Percentiles rank a stretch among this genome's conserved stretches.
phyloP scores from a whole-genome alignment of 2,329 filamentous ascomycete genomes.

The Neopestalotiopsis sp. region DNA sequence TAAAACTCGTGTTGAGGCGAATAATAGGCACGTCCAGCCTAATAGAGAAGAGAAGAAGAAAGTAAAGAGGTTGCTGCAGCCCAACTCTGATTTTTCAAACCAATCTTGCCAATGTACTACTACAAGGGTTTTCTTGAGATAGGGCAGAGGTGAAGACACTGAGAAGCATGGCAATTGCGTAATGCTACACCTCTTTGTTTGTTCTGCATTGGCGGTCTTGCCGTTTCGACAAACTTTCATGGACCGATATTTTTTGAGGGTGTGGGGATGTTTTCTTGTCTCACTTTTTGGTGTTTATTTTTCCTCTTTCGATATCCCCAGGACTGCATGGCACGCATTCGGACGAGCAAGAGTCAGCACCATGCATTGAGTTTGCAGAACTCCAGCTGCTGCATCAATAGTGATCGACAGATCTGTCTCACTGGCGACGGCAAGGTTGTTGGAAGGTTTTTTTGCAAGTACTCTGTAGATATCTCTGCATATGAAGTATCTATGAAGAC shows the following conservation, averaged over 20 bases:
- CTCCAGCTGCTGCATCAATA: not conserved
- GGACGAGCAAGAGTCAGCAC: not conserved
- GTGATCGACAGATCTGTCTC: not conserved
- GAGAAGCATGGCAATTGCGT: not conserved
- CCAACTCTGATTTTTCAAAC: not conserved
- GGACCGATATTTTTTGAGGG: not conserved
- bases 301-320: not conserved
- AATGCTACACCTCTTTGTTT: not conserved
- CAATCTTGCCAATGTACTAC: too few species aligned
- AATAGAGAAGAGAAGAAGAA: not conserved
- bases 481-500: not conserved
- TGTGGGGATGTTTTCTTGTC: not conserved
- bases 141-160: not conserved
- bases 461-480: not conserved
- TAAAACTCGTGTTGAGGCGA: not conserved
- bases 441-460: not conserved
- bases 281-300: conserved; percentile 1
- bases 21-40: not conserved
- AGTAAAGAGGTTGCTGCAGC: not conserved
- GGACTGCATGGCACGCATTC: not conserved
- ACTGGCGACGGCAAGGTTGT: not conserved
- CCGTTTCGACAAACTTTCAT: not conserved
- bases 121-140: too few species aligned
- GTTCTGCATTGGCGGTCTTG: not conserved
- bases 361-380: not conserved